Base-by-base conservation (phyloP, 1,284 basidiomycete genomes). In the Macrocystidia cucumis region DNA sequence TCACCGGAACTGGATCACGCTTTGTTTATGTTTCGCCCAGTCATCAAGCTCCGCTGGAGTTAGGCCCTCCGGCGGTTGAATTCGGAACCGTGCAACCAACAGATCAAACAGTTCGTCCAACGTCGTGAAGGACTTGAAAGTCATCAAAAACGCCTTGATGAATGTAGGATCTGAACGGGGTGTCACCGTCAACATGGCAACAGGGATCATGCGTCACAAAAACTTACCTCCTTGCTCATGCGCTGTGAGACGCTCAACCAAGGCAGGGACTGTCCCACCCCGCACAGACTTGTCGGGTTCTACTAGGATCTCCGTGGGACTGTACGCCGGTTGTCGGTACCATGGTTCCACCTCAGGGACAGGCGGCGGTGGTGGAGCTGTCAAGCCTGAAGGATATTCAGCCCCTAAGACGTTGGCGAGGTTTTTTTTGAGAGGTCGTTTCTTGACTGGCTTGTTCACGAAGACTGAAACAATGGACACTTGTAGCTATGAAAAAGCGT, bases 71-170 rank as follows among this genome's bases (percentile, higher is more conserved):
- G 95, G 96, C 9, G 86, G 71, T 29, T 75, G 63, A 27, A 96
- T 83, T 48, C 73, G 74, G 62, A 92, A 98, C 4, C 96, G 81
- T 38, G 76, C 70, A 7, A 89, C 74, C 17, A 99, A 74, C n/a
- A 90, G 66, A 35, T 91, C 80, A 40, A 98, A 83, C 14, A 98
- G 63, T 40, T 91, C 84, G 38, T 90, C 74, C 12, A 91, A 67
- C 1, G 82, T 84, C 9, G 90, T 91, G 58, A 98, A 98, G 0
- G 91, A 95, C 47, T 93, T 91, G 68, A 92, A 97, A 1, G 96
- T 98, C 74, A 97, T 86, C 43, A 98, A 60, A 73, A 98, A 99
- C 1, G 92, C 86, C 55, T 88, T 85, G 55, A 81, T 88, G 62
- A 90, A 98, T 4, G 78, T 75, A 0, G 78, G 68, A 55, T 93